phyloP scores from a whole-genome alignment of 2,329 filamentous ascomycete species.

The Talaromyces islandicus region DNA sequence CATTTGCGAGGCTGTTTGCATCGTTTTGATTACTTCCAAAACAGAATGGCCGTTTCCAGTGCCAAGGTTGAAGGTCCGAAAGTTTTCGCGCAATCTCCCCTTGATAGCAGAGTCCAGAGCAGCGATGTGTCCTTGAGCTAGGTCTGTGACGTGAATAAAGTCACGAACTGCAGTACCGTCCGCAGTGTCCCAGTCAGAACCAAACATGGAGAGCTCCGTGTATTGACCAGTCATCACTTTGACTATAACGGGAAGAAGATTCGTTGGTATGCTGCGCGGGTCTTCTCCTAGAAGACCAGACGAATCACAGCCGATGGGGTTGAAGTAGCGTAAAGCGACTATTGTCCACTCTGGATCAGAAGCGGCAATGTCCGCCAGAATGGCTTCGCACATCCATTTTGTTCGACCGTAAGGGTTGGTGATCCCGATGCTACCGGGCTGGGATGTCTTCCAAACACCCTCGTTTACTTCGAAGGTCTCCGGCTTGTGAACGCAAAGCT shows the following conservation, averaged over 20 bases:
- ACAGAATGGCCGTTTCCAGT: slow-evolving; percentile 35
- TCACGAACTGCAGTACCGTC: slow-evolving; percentile 63
- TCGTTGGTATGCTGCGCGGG: slow-evolving; percentile 56
- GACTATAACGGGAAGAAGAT: slow-evolving; percentile 59
- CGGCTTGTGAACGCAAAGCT: slow-evolving; percentile 49
- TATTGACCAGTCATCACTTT: slow-evolving; percentile 54
- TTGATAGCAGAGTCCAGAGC: slow-evolving; percentile 42
- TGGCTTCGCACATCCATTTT: slow-evolving; percentile 64
- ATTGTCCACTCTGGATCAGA: slow-evolving; percentile 59
- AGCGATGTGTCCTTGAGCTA: slow-evolving; percentile 58
- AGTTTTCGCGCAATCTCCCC: slow-evolving; percentile 32
- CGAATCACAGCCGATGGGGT: slow-evolving; percentile 60
- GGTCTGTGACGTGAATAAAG: slow-evolving; percentile 62
- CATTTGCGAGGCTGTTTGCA: slow-evolving; percentile 32
- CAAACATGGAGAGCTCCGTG: slow-evolving; percentile 54
- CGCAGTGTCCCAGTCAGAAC: slow-evolving; percentile 58
- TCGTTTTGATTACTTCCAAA: slow-evolving; percentile 31
- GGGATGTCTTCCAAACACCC: slow-evolving; percentile 36
- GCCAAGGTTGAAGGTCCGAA: slow-evolving; percentile 36
- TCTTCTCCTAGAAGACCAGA: slow-evolving; percentile 61
- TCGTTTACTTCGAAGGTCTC: slow-evolving; percentile 40
- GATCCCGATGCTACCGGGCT: slow-evolving; percentile 50
- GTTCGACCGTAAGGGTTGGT: slow-evolving; percentile 62
- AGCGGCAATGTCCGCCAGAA: slow-evolving; percentile 55
- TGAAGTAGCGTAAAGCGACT: slow-evolving; percentile 61